Percentiles rank a stretch among this genome's conserved stretches.
These are phyloP conservation scores for Solanum okadae DNA, from an alignment of 257 asterid species.

Conservation along the genomic window DNA sequence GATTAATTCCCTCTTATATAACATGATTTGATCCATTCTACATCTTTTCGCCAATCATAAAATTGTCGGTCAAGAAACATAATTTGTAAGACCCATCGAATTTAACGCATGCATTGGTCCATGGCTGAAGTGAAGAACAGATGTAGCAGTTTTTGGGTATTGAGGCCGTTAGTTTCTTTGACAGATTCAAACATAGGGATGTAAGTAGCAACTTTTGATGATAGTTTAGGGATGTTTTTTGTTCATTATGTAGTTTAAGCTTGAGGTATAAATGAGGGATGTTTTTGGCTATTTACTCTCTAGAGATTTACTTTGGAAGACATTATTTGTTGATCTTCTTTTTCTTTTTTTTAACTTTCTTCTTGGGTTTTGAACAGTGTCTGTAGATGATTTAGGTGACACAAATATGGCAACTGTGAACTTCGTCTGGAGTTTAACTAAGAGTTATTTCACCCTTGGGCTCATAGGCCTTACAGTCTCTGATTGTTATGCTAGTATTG, in stretches of 20 bases:
- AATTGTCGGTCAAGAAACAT: neutral
- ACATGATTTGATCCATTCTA: neutral
- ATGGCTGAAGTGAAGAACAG: too few relatives aligned
- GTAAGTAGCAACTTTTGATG: too few relatives aligned
- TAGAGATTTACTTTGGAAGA: neutral
- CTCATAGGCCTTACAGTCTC: constrained; percentile 54
- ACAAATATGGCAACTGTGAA: constrained; percentile 31
- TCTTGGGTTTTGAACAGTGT: neutral
- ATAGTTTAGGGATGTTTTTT: too few relatives aligned
- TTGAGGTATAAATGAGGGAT: too few relatives aligned
- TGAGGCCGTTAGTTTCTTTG: too few relatives aligned
- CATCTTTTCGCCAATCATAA: neutral
- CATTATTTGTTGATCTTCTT: neutral
- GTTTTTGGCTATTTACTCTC: too few relatives aligned
- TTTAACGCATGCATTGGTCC: too few relatives aligned
- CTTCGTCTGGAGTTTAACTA: constrained; percentile 34
- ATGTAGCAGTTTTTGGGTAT: too few relatives aligned
- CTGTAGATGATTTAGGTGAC: neutral
- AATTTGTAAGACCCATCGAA: too few relatives aligned
- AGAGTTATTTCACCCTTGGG: constrained; percentile 44
- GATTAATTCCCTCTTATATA: neutral
- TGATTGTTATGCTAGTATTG: constrained; percentile 57
- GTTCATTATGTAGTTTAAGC: too few relatives aligned
- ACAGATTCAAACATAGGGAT: too few relatives aligned
- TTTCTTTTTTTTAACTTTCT: neutral